Conservation (phyloP, 495 filamentous ascomycete species). For the Haplographium delicatum region DNA sequence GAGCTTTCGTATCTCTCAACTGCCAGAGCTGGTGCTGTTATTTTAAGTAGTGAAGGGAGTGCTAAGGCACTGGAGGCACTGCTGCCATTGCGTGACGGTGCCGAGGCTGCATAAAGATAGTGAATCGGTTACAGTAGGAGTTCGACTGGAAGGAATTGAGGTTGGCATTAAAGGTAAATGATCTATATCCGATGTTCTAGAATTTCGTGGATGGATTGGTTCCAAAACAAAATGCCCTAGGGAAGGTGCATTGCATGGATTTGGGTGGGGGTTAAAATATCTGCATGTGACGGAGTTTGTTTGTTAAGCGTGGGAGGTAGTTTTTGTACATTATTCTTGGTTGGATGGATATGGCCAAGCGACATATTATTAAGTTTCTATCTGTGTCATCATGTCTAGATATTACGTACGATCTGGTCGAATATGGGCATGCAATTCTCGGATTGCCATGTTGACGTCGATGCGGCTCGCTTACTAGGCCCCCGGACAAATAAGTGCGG, state of each 20-base stretch:
- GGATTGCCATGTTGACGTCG: not conserved
- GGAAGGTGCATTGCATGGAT: not conserved
- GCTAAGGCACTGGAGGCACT: slow-evolving; percentile 66
- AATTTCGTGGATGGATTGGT: not conserved
- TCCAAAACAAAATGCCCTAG: not conserved
- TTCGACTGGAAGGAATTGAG: not conserved
- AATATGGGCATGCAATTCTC: not conserved
- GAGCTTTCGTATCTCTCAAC: slow-evolving; percentile 91
- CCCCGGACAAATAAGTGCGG: too few species aligned
- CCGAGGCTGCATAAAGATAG: too few species aligned
- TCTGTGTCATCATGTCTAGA: too few species aligned
- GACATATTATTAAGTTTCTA: too few species aligned
- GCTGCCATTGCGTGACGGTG: slow-evolving; percentile 36
- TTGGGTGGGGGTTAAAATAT: not conserved
- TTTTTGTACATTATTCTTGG: not conserved
- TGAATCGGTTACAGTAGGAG: not conserved
- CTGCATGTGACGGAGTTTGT: slow-evolving; percentile 1
- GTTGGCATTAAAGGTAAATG: not conserved
- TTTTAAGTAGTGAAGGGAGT: slow-evolving; percentile 70
- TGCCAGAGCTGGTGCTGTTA: slow-evolving; percentile 83
- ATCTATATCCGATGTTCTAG: not conserved
- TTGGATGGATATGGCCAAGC: too few species aligned
- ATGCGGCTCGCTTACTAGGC: too few species aligned
- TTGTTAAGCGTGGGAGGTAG: not conserved
- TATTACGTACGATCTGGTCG: too few species aligned